Conservation (phyloP, 2,329 filamentous ascomycete genomes). For the Calonectria pteridis region DNA sequence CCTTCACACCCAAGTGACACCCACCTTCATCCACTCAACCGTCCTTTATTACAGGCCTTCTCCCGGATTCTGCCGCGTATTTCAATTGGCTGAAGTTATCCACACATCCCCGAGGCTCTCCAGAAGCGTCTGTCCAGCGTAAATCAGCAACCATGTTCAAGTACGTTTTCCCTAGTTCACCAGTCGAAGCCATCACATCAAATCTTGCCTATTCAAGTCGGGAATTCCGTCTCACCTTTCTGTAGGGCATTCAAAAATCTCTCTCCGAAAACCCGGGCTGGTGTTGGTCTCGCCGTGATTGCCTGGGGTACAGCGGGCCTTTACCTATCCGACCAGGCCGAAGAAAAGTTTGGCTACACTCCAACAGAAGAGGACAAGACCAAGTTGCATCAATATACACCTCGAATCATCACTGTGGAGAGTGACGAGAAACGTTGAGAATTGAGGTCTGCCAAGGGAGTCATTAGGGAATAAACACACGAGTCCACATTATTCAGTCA, state of each 20-base stretch:
- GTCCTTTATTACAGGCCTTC: not conserved
- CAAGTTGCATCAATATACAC: slow-evolving; percentile 70
- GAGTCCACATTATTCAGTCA: not conserved
- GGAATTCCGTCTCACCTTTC: not conserved
- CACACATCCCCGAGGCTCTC: not conserved
- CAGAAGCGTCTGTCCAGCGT: not conserved
- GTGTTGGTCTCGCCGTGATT: slow-evolving; percentile 80
- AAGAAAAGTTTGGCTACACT: slow-evolving; percentile 78
- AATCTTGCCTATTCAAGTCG: not conserved
- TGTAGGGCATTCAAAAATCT: slow-evolving; percentile 78
- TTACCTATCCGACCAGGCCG: slow-evolving; percentile 78
- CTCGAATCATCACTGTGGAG: slow-evolving; percentile 73
- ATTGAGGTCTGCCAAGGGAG: not conserved
- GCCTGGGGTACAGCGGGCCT: slow-evolving; percentile 81
- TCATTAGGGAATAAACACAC: not conserved
- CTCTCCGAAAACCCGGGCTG: slow-evolving; percentile 75
- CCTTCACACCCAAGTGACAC: too few relatives aligned
- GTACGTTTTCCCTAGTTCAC: slow-evolving; percentile 16
- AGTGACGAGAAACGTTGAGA: slow-evolving; percentile 35
- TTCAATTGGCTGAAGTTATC: not conserved
- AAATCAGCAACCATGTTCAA: slow-evolving; percentile 35
- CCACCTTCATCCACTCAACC: not conserved
- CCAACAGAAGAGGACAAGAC: slow-evolving; percentile 81
- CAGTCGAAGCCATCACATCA: not conserved
- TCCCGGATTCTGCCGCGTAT: not conserved